Evolutionary conservation across 2,329 filamentous ascomycete species (phyloP).

Genomic region (Trichophyton equinum): DNA sequence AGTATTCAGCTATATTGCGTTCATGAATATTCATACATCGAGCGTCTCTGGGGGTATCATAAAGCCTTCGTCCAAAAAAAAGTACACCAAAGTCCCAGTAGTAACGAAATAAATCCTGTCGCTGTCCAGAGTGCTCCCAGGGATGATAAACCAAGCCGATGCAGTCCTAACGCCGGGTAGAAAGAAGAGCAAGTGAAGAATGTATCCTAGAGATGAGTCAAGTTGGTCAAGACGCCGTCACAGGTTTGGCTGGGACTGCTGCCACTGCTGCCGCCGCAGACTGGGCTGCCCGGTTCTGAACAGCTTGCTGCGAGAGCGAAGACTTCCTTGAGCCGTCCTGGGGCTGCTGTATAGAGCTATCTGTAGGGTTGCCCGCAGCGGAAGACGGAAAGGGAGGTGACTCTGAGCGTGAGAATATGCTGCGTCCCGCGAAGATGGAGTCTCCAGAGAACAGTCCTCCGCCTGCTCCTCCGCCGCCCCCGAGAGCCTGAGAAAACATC

Average conservation of each 20-base stretch:
- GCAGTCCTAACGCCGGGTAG: background rate
- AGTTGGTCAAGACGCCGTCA: background rate
- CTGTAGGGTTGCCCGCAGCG: slow-evolving; percentile 15
- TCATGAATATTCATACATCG: background rate
- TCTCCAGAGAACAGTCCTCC: slow-evolving; percentile 34
- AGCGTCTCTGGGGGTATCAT: slow-evolving; percentile 2
- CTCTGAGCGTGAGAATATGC: slow-evolving; percentile 24
- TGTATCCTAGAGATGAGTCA: background rate
- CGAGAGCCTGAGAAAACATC: slow-evolving; percentile 48
- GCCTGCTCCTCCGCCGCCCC: slow-evolving; percentile 34
- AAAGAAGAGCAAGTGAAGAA: background rate
- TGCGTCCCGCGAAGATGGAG: slow-evolving; percentile 20
- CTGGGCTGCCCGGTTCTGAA: slow-evolving; percentile 9
- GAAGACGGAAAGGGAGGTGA: slow-evolving; percentile 18
- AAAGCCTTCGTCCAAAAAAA: slow-evolving; percentile 5
- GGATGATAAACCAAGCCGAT: background rate
- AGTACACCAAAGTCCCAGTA: slow-evolving; percentile 13
- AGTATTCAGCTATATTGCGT: background rate
- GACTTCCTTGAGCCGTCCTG: slow-evolving; percentile 8
- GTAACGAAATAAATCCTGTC: slow-evolving; percentile 5
- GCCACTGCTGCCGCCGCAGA: background rate
- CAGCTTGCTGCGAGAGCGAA: slow-evolving; percentile 10
- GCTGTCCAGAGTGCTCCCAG: background rate
- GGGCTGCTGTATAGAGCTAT: slow-evolving; percentile 12
- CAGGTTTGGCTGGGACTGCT: background rate